phyloP scores from a whole-genome alignment of 2,329 filamentous ascomycete genomes.

The Phialophora macrospora region DNA sequence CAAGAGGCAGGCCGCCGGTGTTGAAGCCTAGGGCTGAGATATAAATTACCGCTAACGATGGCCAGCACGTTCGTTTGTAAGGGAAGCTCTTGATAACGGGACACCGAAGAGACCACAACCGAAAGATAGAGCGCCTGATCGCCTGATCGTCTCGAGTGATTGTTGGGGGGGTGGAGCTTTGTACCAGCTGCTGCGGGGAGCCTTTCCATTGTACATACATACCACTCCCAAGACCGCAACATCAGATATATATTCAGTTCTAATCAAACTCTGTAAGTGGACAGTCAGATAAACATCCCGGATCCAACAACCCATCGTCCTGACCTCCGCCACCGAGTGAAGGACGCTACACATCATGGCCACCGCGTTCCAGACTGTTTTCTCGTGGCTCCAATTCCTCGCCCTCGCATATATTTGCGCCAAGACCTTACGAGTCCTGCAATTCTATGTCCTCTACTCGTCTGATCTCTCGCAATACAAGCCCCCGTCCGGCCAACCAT shows the following conservation, averaged over 20 bases:
- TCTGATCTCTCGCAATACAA: conserved; percentile 13
- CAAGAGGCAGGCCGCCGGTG: too few relatives aligned
- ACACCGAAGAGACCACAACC: too few relatives aligned
- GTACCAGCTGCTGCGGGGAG: too few relatives aligned
- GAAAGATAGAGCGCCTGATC: too few relatives aligned
- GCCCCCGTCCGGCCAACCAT: conserved; percentile 64
- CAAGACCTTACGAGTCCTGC: not conserved
- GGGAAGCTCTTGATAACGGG: too few relatives aligned
- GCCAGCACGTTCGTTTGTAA: too few relatives aligned
- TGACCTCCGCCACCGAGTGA: not conserved
- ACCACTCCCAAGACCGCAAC: not conserved
- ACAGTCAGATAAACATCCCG: not conserved
- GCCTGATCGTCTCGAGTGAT: too few relatives aligned
- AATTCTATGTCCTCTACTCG: conserved; percentile 14
- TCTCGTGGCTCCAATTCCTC: not conserved
- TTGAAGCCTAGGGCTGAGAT: too few relatives aligned
- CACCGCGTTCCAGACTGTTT: not conserved
- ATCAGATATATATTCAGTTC: not conserved
- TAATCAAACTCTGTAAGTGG: not conserved
- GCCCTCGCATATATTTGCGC: not conserved
- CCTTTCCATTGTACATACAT: too few relatives aligned
- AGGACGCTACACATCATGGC: not conserved
- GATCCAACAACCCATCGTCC: not conserved
- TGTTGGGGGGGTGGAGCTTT: too few relatives aligned
- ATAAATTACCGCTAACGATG: too few relatives aligned